phyloP scores from a whole-genome alignment of 768 basidiomycete species.

The Leccinum variicolor region DNA sequence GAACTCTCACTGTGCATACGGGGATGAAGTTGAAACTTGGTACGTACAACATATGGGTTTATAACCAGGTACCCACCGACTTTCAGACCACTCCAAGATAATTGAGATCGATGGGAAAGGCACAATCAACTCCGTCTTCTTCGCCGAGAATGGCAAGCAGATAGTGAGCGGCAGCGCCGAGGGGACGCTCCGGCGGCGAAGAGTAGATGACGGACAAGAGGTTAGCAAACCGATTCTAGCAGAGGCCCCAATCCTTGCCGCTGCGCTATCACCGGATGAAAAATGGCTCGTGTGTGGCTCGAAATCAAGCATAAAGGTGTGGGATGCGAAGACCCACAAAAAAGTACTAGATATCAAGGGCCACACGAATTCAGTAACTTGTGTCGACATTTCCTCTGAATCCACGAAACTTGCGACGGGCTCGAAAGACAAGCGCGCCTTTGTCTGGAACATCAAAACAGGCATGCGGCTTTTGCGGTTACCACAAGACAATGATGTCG shows the following conservation, averaged over 20 bases:
- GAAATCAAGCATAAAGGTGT: neutral
- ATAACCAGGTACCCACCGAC: neutral
- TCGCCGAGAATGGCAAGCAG: neutral
- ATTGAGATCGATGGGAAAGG: neutral
- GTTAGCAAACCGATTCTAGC: neutral
- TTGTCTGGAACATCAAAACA: neutral
- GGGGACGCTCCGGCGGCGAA: neutral
- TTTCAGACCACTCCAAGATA: neutral
- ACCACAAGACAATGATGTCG: neutral
- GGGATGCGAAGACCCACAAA: neutral
- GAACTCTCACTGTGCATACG: no score
- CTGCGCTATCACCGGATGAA: neutral
- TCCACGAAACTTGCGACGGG: neutral
- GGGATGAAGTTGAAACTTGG: no score
- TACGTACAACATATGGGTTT: no score
- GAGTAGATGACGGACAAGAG: neutral
- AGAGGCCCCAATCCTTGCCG: neutral
- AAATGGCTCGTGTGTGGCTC: neutral
- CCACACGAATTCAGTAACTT: neutral
- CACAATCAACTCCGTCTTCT: neutral
- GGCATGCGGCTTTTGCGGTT: neutral
- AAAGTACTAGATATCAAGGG: neutral
- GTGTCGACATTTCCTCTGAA: neutral
- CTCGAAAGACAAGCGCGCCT: neutral
- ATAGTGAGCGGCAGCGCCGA: neutral